These are phyloP conservation scores for Blastocystis sp. DNA, from an alignment of 352 stramenopile genomes.

Conservation along the genomic window DNA sequence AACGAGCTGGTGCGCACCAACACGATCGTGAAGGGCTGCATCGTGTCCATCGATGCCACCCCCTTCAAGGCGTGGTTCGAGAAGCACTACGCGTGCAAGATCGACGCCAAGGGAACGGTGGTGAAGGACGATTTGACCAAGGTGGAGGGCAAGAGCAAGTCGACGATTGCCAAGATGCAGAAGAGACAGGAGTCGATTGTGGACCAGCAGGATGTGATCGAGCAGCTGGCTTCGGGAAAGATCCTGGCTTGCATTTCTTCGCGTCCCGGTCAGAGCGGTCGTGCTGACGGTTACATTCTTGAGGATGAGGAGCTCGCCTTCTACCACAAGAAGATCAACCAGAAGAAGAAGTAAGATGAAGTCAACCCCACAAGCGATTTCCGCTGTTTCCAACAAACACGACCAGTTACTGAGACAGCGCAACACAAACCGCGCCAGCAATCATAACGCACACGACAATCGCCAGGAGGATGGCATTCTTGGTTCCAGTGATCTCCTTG, in stretches of 20 bases:
- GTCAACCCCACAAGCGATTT: constrained; percentile 34
- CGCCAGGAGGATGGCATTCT: constrained; percentile 67
- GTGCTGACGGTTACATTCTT: constrained; percentile 75
- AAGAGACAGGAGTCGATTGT: background rate
- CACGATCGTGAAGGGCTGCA: constrained; percentile 98
- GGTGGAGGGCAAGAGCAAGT: background rate
- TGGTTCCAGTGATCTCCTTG: constrained; percentile 75
- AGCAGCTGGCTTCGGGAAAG: constrained; percentile 49
- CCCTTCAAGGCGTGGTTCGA: constrained; percentile 96
- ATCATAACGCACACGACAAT: constrained; percentile 70
- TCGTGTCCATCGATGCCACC: constrained; percentile 96
- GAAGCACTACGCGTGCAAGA: constrained; percentile 53
- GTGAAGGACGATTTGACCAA: constrained; percentile 15
- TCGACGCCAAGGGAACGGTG: constrained; percentile 27
- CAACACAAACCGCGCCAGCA: constrained; percentile 36
- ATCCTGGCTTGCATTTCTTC: constrained; percentile 70
- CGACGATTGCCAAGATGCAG: background rate
- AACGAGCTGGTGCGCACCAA: constrained; percentile 99
- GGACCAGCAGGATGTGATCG: constrained; percentile 68
- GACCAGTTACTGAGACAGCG: constrained; percentile 29
- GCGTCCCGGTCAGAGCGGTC: constrained; percentile 71
- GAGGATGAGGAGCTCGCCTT: constrained; percentile 73
- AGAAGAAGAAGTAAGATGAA: constrained; percentile 71
- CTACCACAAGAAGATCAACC: constrained; percentile 74
- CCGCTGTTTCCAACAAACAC: constrained; percentile 15